Base-by-base conservation (phyloP, 139 green algal genomes). In the Coccomyxa sp. region DNA sequence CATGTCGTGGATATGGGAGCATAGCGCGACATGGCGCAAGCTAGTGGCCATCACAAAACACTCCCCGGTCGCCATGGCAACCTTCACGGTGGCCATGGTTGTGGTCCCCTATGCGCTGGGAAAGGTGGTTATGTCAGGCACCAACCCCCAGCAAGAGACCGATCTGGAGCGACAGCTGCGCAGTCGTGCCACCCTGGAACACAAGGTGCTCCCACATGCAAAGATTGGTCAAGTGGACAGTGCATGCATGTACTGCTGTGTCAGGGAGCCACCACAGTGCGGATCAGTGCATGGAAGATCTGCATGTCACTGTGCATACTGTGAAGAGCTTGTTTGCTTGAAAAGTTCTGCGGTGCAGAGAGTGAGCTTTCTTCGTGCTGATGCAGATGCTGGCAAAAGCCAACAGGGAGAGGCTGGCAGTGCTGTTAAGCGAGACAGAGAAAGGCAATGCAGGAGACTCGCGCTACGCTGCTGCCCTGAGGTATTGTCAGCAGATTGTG, bases 341-440 rank as follows among this genome's bases (percentile, higher is more conserved):
- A 74, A 14, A 27, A 9, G 10, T 74, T 3, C 4, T 74, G 66
- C 23, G 4, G 1, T 30, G 21, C 66, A 10, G 4, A 74, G 9
- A 4, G 4, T 74, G 66, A 74, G 38, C 38, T 51, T 3, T 7
- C 38, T 51, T 3, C 38, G 3, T 51, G 38, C 38, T 51, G 38
- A 13, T 84, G 81, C 81, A 88, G 82, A 81, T 92, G 38, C 82
- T 93, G 71, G 87, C 87, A 51, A 84, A 79, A 25, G 90, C 87
- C 27, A 91, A 93, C 82, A 85, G 81, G n/a, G 81, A 92, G 58
- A 78, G 90, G 67, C 84, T 93, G 63, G 83, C 87, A 25, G 90
- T 93, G n/a, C 75, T 93, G 77, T 75, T 93, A 30, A 88, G 90
- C 28, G 90, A 93, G 79, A 75, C 91, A 16, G 57, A 83, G 77